phyloP scores from a whole-genome alignment of 2,329 filamentous ascomycete genomes.

The Fusarium illudens region DNA sequence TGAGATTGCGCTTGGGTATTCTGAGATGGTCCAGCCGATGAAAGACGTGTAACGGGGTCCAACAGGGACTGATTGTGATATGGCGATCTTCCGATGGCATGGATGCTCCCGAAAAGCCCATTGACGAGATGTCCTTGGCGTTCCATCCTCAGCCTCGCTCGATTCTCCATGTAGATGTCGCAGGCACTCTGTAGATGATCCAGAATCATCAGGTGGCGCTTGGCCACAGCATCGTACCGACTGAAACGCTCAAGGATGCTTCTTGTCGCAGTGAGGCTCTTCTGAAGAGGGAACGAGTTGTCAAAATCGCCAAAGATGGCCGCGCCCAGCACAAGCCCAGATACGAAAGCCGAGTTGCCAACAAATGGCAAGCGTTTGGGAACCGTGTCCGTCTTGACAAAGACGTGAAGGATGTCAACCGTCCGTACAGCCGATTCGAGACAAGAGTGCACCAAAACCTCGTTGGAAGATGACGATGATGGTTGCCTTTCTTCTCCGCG shows the following conservation, averaged over 20 bases:
- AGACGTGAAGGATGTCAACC: conserved; percentile 50
- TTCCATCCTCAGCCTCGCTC: conserved; percentile 36
- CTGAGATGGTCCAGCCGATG: neutral
- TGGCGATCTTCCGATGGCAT: conserved; percentile 29
- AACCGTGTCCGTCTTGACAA: conserved; percentile 46
- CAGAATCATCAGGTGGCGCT: conserved; percentile 36
- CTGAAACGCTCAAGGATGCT: conserved; percentile 39
- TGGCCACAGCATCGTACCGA: conserved; percentile 29
- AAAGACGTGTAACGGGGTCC: neutral
- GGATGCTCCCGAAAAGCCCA: conserved; percentile 36
- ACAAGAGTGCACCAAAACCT: conserved; percentile 46
- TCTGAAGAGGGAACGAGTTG: conserved; percentile 43
- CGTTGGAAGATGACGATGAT: conserved; percentile 23
- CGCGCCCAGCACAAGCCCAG: conserved; percentile 54
- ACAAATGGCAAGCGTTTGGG: conserved; percentile 55
- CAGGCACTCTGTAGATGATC: conserved; percentile 38
- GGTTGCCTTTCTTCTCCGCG: conserved; percentile 8
- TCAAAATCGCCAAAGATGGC: conserved; percentile 57
- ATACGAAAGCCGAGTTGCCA: conserved; percentile 57
- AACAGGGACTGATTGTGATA: neutral
- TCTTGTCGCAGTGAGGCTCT: conserved; percentile 36
- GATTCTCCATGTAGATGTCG: conserved; percentile 35
- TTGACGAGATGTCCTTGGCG: conserved; percentile 37
- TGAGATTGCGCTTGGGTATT: conserved; percentile 1
- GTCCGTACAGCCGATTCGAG: conserved; percentile 48